A percentile compares a stretch with the other conserved stretches of the same genome.
Conservation (phyloP, 2,329 filamentous ascomycete species). For the Exophiala oligosperma region DNA sequence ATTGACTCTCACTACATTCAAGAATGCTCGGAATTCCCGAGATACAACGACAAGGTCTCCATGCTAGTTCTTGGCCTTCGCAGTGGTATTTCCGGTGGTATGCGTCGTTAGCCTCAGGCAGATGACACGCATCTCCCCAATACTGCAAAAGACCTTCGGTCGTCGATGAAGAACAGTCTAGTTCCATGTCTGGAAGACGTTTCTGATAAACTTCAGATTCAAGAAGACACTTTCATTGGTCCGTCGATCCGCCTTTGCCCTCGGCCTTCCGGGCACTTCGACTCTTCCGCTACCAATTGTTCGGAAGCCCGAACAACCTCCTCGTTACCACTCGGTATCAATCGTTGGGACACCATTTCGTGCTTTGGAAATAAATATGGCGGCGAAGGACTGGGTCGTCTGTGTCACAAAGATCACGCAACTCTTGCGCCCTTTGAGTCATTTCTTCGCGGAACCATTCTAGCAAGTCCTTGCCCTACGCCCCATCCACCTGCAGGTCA, state of each 20-base stretch:
- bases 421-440: neutral
- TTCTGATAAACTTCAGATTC: neutral
- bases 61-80: too few relatives aligned
- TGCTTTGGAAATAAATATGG: neutral
- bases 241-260: too few relatives aligned
- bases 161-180: too few relatives aligned
- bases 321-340: neutral
- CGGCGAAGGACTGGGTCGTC: neutral
- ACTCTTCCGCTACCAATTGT: neutral
- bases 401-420: neutral
- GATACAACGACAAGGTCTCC: conserved; percentile 31
- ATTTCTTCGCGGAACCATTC: neutral
- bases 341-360: neutral
- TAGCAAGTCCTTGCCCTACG: too few relatives aligned
- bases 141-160: too few relatives aligned
- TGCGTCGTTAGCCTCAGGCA: too few relatives aligned
- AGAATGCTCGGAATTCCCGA: neutral
- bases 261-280: neutral
- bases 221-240: neutral
- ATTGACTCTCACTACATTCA: neutral
- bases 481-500: too few relatives aligned
- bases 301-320: neutral
- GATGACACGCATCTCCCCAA: too few relatives aligned
- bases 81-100: too few relatives aligned
- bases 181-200: neutral